Evolutionary conservation across 2,329 filamentous ascomycete species (phyloP).

Genomic region (Beauveria sp.): DNA sequence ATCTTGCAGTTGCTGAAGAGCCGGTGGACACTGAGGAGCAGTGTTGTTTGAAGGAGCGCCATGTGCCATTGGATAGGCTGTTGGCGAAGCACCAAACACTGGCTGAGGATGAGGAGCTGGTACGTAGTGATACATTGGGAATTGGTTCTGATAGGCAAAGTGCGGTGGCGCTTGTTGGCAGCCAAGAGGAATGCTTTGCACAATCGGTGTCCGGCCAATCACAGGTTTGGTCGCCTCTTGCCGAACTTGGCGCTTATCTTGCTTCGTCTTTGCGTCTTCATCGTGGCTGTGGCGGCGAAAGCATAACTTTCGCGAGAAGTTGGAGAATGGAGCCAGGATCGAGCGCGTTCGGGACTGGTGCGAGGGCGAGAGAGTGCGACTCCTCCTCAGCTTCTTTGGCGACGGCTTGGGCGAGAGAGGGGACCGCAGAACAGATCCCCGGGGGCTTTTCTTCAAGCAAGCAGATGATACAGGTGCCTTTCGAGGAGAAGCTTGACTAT

Average conservation of each 20-base stretch:
- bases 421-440: neutral
- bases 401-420: neutral
- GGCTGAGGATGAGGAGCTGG: neutral
- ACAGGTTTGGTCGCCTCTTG: neutral
- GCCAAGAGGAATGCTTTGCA: neutral
- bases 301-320: neutral
- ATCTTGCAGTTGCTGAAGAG: neutral
- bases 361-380: constrained; percentile 2
- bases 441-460: neutral
- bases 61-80: neutral
- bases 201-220: neutral
- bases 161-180: neutral
- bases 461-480: neutral
- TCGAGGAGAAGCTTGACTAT: neutral
- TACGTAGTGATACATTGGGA: neutral
- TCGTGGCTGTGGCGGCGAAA: neutral
- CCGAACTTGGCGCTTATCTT: neutral
- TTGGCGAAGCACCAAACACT: neutral
- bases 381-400: constrained; percentile 1
- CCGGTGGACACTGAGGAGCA: neutral
- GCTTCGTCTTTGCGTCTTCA: neutral
- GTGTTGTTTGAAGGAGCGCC: neutral
- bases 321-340: neutral
- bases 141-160: neutral
- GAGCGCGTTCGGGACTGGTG: neutral